These are phyloP conservation scores for Phanerochaete sordida DNA, from an alignment of 768 basidiomycete genomes.

Conservation along the genomic window DNA sequence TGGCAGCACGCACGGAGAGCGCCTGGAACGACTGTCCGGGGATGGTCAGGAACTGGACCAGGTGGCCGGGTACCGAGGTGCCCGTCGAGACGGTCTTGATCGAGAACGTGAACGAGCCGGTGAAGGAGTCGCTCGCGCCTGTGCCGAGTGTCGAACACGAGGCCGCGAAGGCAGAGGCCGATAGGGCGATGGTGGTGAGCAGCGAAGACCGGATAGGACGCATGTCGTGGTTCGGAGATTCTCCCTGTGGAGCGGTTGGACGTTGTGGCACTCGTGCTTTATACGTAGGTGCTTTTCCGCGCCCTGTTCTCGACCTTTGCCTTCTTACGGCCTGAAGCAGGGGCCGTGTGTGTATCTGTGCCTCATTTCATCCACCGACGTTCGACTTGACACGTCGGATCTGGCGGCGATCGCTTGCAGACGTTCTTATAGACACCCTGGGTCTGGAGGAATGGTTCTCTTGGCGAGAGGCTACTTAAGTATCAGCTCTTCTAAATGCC, in stretches of 20 bases:
- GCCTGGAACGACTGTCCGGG: background rate
- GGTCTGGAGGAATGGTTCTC: too few relatives aligned
- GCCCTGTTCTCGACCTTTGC: background rate
- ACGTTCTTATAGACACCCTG: too few relatives aligned
- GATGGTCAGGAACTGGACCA: background rate
- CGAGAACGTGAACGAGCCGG: slow-evolving; percentile 5
- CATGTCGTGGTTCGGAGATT: background rate
- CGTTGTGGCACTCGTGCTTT: background rate
- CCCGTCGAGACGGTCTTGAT: background rate
- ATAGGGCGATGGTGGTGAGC: background rate
- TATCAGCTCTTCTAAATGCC: too few relatives aligned
- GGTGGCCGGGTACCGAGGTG: background rate
- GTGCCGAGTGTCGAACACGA: slow-evolving; percentile 7
- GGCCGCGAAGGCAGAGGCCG: slow-evolving; percentile 5
- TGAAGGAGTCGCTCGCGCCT: slow-evolving; percentile 5
- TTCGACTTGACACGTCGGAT: background rate
- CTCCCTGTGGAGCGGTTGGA: background rate
- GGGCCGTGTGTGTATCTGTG: background rate
- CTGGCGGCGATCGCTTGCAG: background rate
- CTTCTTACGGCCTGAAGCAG: background rate
- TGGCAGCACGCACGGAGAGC: background rate
- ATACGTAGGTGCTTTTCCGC: background rate
- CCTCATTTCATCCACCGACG: background rate
- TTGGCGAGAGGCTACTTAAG: too few relatives aligned
- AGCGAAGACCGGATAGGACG: background rate